A percentile compares a stretch with the other conserved stretches of the same genome.
Conservation (phyloP, 805 yeast species). For the Zygoascus flipseniorum region DNA sequence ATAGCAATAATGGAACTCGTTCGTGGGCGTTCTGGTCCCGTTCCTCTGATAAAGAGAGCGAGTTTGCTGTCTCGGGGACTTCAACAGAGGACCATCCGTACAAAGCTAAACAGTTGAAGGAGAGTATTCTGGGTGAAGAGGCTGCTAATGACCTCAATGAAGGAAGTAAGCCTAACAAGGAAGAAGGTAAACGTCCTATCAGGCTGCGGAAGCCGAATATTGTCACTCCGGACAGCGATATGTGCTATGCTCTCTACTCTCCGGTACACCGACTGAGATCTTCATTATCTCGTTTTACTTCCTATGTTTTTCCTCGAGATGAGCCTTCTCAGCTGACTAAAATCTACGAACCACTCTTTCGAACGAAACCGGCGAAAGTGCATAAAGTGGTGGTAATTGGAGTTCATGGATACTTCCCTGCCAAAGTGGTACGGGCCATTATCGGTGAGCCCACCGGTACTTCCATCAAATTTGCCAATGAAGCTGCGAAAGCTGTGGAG, state of each 20-base stretch:
- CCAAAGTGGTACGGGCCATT: slow-evolving; percentile 70
- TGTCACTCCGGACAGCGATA: slow-evolving; percentile 21
- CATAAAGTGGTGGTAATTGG: slow-evolving; percentile 76
- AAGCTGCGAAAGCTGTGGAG: slow-evolving; percentile 72
- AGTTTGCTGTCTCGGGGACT: slow-evolving; percentile 28
- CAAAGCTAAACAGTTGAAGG: slow-evolving; percentile 11
- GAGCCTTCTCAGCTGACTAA: slow-evolving; percentile 8
- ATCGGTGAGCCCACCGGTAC: slow-evolving; percentile 97
- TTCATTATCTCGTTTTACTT: slow-evolving; percentile 14
- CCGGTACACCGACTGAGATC: slow-evolving; percentile 12
- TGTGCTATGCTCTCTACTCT: slow-evolving; percentile 21
- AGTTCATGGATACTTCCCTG: slow-evolving; percentile 94
- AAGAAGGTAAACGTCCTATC: slow-evolving; percentile 5
- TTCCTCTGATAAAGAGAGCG: slow-evolving; percentile 11
- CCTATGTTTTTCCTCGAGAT: slow-evolving; percentile 11
- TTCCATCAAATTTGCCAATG: slow-evolving; percentile 79
- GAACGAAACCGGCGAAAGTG: slow-evolving; percentile 22
- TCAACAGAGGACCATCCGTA: slow-evolving; percentile 23
- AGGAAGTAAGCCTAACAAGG: slow-evolving; percentile 5
- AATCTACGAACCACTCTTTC: slow-evolving; percentile 22
- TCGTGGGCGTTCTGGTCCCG: slow-evolving; percentile 30
- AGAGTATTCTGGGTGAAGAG: neutral
- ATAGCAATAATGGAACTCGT: slow-evolving; percentile 7
- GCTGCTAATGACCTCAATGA: slow-evolving; percentile 5
- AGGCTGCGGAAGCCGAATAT: slow-evolving; percentile 17